phyloP scores from a whole-genome alignment of 495 filamentous ascomycete genomes.

The Penicillium canariense region DNA sequence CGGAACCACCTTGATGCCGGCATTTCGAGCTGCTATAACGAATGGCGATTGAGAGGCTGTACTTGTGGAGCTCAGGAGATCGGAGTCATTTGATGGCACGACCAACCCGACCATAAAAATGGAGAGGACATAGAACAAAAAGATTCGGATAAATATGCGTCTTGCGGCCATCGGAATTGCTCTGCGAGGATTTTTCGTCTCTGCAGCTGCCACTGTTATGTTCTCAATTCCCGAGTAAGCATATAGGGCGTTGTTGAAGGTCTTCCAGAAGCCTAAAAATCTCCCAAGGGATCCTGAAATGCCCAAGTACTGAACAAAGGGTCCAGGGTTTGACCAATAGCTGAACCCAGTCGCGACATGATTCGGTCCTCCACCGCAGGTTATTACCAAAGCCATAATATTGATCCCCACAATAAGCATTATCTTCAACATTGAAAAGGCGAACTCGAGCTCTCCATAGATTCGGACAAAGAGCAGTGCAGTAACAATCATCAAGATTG shows the following conservation, averaged over 20 bases:
- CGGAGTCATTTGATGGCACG: conserved; percentile 42
- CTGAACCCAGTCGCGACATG: conserved; percentile 20
- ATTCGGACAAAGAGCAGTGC: conserved; percentile 42
- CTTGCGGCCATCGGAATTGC: conserved; percentile 41
- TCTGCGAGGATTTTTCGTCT: conserved; percentile 34
- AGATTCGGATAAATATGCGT: conserved; percentile 40
- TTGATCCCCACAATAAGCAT: conserved; percentile 48
- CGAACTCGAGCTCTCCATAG: conserved; percentile 49
- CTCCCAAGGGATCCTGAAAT: conserved; percentile 17
- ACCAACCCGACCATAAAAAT: conserved; percentile 45
- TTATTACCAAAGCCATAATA: conserved; percentile 42
- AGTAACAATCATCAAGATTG: conserved; percentile 43
- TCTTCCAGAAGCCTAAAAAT: conserved; percentile 54
- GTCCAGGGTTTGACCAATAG: conserved; percentile 25
- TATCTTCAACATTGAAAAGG: conserved; percentile 45
- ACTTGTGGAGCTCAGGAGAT: conserved; percentile 41
- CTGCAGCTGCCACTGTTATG: conserved; percentile 49
- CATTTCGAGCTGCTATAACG: conserved; percentile 47
- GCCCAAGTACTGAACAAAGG: conserved; percentile 23
- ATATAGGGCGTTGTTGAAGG: conserved; percentile 55
- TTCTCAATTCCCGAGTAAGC: conserved; percentile 54
- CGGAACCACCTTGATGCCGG: conserved; percentile 43
- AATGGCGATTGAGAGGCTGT: conserved; percentile 48
- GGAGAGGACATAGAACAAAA: conserved; percentile 42
- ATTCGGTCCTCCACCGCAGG: conserved; percentile 20